A percentile compares a stretch with the other conserved stretches of the same genome.
Conservation (phyloP, 352 stramenopile species). For the Globisporangium polare region DNA sequence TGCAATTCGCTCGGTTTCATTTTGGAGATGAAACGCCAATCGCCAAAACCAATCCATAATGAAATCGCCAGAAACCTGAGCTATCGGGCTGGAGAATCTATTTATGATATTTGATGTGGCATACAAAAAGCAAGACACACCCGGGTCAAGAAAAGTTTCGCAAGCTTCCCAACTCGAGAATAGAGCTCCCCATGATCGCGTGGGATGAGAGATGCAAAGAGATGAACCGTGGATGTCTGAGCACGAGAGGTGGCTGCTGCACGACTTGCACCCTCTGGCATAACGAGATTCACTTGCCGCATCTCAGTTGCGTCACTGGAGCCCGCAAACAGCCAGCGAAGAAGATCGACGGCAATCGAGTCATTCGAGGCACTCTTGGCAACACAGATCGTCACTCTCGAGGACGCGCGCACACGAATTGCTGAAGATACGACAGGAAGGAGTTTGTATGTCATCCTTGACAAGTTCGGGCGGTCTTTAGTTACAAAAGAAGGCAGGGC, state of each 20-base stretch:
- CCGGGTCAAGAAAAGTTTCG: neutral
- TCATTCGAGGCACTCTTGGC: neutral
- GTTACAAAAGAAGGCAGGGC: neutral
- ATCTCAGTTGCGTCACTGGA: neutral
- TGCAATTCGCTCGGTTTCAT: too few relatives aligned
- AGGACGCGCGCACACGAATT: neutral
- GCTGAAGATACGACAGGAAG: neutral
- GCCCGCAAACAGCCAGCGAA: neutral
- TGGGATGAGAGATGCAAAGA: neutral
- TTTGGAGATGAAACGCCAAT: too few relatives aligned
- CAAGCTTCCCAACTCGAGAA: neutral
- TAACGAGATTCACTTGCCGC: neutral
- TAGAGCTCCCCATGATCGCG: neutral
- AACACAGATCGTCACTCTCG: neutral
- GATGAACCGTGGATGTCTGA: neutral
- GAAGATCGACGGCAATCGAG: neutral
- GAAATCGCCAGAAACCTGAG: too few relatives aligned
- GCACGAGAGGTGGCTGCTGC: neutral
- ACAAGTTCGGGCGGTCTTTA: slow-evolving; percentile 3
- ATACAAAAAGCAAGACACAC: neutral
- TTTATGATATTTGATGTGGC: neutral
- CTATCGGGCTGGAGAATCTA: too few relatives aligned
- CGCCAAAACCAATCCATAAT: too few relatives aligned
- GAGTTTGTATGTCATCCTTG: neutral
- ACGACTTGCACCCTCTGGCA: neutral